phyloP scores from a whole-genome alignment of 495 filamentous ascomycete species.

The Penicillium verhagenii region DNA sequence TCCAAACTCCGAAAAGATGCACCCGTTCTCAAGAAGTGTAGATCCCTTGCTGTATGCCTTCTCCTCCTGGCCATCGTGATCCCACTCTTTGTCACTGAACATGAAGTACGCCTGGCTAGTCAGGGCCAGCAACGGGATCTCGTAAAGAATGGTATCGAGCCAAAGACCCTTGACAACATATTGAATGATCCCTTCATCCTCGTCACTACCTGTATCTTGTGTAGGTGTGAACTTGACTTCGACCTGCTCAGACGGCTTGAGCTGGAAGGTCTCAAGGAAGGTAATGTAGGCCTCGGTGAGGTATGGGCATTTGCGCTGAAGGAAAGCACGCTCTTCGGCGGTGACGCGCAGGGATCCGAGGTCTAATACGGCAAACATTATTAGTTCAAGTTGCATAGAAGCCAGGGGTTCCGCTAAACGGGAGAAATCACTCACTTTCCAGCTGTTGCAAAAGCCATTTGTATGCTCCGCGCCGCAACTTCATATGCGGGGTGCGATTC shows the following conservation, averaged over 20 bases:
- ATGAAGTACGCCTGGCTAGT: constrained; percentile 96
- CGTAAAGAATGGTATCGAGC: constrained; percentile 96
- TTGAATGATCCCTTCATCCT: constrained; percentile 70
- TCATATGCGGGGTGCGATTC: constrained; percentile 92
- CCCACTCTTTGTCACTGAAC: constrained; percentile 90
- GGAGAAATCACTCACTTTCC: constrained; percentile 52
- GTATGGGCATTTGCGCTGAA: constrained; percentile 79
- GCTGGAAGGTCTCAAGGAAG: constrained; percentile 76
- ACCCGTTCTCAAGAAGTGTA: constrained; percentile 74
- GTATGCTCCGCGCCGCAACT: constrained; percentile 78
- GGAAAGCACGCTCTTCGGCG: constrained; percentile 72
- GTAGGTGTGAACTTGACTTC: constrained; percentile 64
- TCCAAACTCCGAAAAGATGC: constrained; percentile 91
- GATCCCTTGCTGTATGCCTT: constrained; percentile 76
- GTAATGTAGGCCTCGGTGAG: constrained; percentile 72
- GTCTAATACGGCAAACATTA: constrained; percentile 44
- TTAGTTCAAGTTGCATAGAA: not conserved
- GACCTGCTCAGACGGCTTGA: constrained; percentile 78
- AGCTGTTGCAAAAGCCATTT: constrained; percentile 83
- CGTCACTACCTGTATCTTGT: constrained; percentile 62
- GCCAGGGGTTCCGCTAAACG: not conserved
- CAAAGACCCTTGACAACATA: constrained; percentile 77
- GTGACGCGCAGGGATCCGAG: constrained; percentile 76
- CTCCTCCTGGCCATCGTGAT: constrained; percentile 78
- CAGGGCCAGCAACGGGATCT: constrained; percentile 89